Base-by-base conservation (phyloP, 208 protist genomes). In the Perkinsela sp. region DNA sequence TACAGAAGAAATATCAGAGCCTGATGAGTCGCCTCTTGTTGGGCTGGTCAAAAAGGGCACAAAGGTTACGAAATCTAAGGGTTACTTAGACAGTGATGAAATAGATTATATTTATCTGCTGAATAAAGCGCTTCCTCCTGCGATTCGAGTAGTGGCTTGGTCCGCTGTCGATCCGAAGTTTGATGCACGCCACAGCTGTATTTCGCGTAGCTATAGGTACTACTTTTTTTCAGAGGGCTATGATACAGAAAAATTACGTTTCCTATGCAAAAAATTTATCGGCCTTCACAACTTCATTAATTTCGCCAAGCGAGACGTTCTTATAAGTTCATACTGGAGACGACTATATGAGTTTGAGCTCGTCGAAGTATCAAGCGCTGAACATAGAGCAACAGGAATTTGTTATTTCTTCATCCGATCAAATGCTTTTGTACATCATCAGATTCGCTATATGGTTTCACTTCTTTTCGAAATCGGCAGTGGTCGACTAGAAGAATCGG, bases 261-360 rank as follows among this genome's bases (percentile, higher is more conserved):
- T 87, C 69, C 94, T 88, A 0, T 84, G 83, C 0, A 66, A 68
- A 28, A 71, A 74, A 30, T 81, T 96, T 30, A 70, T 92, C 28
- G 95, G 95, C 28, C 77, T 78, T n/a, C 94, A 98, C 76, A 93
- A 94, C 77, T 97, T 95, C 74, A 80, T 89, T 32, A 96, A 96
- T 77, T 97, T 98, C 70, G 96, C 93, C 77, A 95, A 96, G 72
- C 90, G 95, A 70, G 92, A 95, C 74, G 83, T 92, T 16, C 80
- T 92, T 31, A 88, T 91, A 69, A 89, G 93, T 2, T 81, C 74
- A 71, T 94, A 88, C 73, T 95, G 92, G 68, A 75, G 72, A 66
- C 84, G 92, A 28, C 81, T 57, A n/a, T 6, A 57, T n/a, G 6
- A 79, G n/a, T 83, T 96, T 16, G 68, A 78, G 2, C 31, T 68